Evolutionary conservation across 805 yeast species (phyloP).

Genomic region (Clavispora carvajalis): DNA sequence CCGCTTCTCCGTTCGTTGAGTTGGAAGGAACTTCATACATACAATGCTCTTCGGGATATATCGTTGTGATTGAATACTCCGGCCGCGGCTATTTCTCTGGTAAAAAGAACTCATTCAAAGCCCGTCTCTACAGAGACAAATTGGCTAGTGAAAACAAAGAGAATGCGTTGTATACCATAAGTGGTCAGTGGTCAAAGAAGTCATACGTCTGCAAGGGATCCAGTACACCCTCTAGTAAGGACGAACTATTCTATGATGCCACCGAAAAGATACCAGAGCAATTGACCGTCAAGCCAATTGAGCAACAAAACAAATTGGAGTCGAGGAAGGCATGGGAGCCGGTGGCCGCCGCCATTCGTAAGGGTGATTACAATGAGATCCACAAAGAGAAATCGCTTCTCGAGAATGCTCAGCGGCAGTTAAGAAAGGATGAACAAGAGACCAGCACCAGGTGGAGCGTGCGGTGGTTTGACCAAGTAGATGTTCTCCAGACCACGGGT

Average conservation of each 20-base stretch:
- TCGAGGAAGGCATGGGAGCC: conserved; percentile 83
- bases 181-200: conserved; percentile 89
- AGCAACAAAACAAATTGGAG: conserved; percentile 75
- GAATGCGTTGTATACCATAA: conserved; percentile 69
- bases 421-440: conserved; percentile 68
- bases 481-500: conserved; percentile 18
- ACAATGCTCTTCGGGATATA: conserved; percentile 75
- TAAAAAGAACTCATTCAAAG: conserved; percentile 88
- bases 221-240: conserved; percentile 39
- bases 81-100: conserved; percentile 97
- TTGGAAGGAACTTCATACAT: conserved; percentile 84
- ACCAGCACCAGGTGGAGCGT: conserved; percentile 65
- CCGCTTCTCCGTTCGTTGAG: conserved; percentile 92
- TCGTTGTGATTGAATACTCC: conserved; percentile 67
- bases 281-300: conserved; percentile 73
- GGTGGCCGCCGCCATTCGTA: conserved; percentile 81
- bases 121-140: conserved; percentile 60
- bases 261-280: conserved; percentile 44
- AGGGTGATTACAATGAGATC: conserved; percentile 71
- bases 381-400: conserved; percentile 69
- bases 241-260: conserved; percentile 62
- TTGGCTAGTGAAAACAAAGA: conserved; percentile 46
- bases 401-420: conserved; percentile 80
- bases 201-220: conserved; percentile 61
- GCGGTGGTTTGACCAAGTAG: conserved; percentile 66